Percentiles rank a stretch among this genome's conserved stretches.
Conservation (phyloP, 2,329 filamentous ascomycete genomes). For the Dryadomyces sulphureus region DNA sequence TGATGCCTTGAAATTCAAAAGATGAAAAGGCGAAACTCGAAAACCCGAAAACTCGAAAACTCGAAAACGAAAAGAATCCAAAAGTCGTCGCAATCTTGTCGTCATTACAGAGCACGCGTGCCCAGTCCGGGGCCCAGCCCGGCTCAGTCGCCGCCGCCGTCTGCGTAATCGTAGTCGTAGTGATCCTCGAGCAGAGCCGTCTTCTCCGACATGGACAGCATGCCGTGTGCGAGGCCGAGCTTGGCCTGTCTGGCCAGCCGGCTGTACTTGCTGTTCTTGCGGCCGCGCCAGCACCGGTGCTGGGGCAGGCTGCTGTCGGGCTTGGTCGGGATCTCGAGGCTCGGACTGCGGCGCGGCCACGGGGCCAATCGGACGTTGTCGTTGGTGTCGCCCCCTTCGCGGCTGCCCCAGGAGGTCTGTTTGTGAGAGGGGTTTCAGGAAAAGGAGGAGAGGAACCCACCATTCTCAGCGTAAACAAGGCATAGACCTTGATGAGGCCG, state of each 20-base stretch:
- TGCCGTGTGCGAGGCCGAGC: too few relatives aligned
- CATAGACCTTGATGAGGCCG: slow-evolving; percentile 82
- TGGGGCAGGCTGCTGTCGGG: slow-evolving; percentile 3
- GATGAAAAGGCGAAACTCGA: neutral
- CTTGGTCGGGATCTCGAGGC: slow-evolving; percentile 25
- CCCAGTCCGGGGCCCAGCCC: too few relatives aligned
- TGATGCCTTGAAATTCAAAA: too few relatives aligned
- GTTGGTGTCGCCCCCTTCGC: slow-evolving; percentile 78
- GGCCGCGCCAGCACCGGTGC: slow-evolving; percentile 1
- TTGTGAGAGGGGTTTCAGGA: neutral
- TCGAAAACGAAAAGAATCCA: neutral
- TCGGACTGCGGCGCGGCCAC: slow-evolving; percentile 8
- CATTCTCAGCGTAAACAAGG: slow-evolving; percentile 67
- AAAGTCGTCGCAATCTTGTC: neutral
- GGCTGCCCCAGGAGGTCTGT: slow-evolving; percentile 83
- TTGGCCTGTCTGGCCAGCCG: neutral
- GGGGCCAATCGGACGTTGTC: slow-evolving; percentile 26
- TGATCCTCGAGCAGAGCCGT: slow-evolving; percentile 2
- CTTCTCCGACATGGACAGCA: slow-evolving; percentile 7
- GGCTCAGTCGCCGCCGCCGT: neutral
- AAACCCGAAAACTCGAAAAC: neutral
- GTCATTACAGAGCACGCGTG: too few relatives aligned
- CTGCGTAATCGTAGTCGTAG: neutral
- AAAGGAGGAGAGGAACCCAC: slow-evolving; percentile 32
- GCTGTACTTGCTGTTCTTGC: neutral